Base-by-base conservation (phyloP, 331 rosid species). In the Telfairia occidentalis region DNA sequence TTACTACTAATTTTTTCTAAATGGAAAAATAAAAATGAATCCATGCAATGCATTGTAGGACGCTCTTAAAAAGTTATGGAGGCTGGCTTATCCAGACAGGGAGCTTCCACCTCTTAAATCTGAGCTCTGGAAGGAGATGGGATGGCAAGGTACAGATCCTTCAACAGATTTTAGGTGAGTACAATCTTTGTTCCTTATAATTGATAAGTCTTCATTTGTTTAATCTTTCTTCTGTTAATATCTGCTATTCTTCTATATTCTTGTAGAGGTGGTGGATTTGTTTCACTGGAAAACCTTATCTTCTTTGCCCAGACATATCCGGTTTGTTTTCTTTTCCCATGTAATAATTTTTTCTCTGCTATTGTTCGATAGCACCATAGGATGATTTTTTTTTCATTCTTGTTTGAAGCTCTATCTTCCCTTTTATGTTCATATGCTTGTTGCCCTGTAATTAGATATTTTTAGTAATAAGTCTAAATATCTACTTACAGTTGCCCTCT, bases 61-160 rank as follows among this genome's bases (percentile, higher is more conserved):
- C 64, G 96, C 96, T 26, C 92, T 94, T 23, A 86, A 53, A 81
- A 84, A 81, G 72, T 64, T 94, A 70, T 94, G 98, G 98, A 88
- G 86, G 50, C 80, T 94, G 87, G 97, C 98, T 83, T 94, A 81
- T 81, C 97, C 97, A 16, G 84, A 80, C 48, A 86, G 82, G 87
- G 92, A 86, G 84, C 87, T 90, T 76, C 98, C 97, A 15, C 29
- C 96, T 57, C 96, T 90, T 60, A 92, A 87, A 80, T 89, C 98
- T 23, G 96, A 88, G 71, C 96, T 88, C 75, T 94, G 98, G 97
- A 90, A 94, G 87, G 96, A 94, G 80, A 94, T 94, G 98, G 98
- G 98, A 52, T 94, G 98, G 98, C 98, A 94, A 81, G 98, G 98
- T 69, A 76, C 91, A 32, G 98, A 91, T 78, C 98, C 98, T 52